Base-by-base conservation (phyloP, 1,284 basidiomycete species). In the Grifola frondosa region DNA sequence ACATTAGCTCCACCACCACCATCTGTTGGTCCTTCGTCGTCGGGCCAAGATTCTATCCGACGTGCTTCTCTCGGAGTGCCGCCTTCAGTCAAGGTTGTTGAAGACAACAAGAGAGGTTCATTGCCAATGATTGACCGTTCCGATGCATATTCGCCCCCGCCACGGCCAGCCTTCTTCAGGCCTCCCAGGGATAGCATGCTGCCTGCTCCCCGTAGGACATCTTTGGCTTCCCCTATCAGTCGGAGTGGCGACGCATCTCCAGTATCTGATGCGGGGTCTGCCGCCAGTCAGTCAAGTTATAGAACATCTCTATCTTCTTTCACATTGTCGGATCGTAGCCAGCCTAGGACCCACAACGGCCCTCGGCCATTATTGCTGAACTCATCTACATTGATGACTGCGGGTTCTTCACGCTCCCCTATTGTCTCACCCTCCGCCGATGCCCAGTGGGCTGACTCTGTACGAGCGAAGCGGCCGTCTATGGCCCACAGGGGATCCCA, bases 281-380 rank as follows among this genome's bases (percentile, higher is more conserved):
- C 42, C 13, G 36, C 40, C 10, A 47, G 47, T 16, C 34, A 49
- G 9, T n/a, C n/a, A n/a, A 45, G 46, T 15, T 23, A 48, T 6
- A 49, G 51, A 20, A 40, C 68, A 6, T 65, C 74, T n/a, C 58
- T 75, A 29, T 64, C 70, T 16, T 55, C 62, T 6, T 45, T 63
- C 22, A 47, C 42, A 20, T 37, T 42, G 23, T 40, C 50, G 12
- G 48, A 56, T 6, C 34, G 19, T n/a, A 42, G 25, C 7, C 35
- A 53, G 33, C 40, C 60, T 33, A 47, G 53, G 30, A 35, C 52
- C 41, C 16, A 65, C 57, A 32, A 61, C 58, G 60, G 67, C 1
- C 81, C 83, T 2, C 68, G 73, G 1, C 83, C 82, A 1, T 62
- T 85, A 22, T 62, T 83, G 35, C 65, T 85, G 25, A 77, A 62